phyloP scores from a whole-genome alignment of 805 yeast species.

The Kurtzmaniella fragi region DNA sequence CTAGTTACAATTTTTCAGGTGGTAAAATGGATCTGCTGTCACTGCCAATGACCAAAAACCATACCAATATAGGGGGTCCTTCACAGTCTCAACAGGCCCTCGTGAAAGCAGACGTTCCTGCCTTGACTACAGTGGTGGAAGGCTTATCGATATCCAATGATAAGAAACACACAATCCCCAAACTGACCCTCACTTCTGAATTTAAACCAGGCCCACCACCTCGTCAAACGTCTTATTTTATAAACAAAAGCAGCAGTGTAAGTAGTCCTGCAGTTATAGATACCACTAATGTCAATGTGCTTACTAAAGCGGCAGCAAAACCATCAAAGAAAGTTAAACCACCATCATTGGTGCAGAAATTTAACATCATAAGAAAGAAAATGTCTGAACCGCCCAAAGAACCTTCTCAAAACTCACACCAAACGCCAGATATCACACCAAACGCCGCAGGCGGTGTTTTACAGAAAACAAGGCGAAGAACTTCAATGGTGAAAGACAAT shows the following conservation, averaged over 20 bases:
- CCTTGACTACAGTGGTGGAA: too few relatives aligned
- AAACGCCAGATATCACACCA: not conserved
- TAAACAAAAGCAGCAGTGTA: conserved; percentile 6
- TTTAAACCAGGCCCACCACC: not conserved
- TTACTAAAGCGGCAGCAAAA: conserved; percentile 19
- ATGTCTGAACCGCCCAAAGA: not conserved
- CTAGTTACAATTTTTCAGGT: too few relatives aligned
- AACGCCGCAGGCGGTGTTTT: not conserved
- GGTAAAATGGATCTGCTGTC: too few relatives aligned
- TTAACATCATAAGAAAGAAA: conserved; percentile 9
- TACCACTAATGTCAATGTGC: conserved; percentile 28
- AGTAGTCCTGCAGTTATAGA: conserved; percentile 17
- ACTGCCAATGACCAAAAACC: too few relatives aligned
- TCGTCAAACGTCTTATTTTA: conserved; percentile 14
- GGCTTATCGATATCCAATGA: too few relatives aligned
- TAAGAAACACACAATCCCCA: too few relatives aligned
- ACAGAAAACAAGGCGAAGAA: conserved; percentile 15
- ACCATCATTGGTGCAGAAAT: not conserved
- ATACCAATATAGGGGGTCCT: too few relatives aligned
- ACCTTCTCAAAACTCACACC: conserved; percentile 2
- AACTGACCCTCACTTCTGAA: not conserved
- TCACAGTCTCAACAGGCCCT: too few relatives aligned
- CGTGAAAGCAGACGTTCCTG: too few relatives aligned
- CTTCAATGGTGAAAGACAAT: conserved; percentile 31
- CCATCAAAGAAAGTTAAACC: too few relatives aligned